These are phyloP conservation scores for Stephanocyclus meneghinianus DNA, from an alignment of 352 stramenopile genomes.

Conservation along the genomic window DNA sequence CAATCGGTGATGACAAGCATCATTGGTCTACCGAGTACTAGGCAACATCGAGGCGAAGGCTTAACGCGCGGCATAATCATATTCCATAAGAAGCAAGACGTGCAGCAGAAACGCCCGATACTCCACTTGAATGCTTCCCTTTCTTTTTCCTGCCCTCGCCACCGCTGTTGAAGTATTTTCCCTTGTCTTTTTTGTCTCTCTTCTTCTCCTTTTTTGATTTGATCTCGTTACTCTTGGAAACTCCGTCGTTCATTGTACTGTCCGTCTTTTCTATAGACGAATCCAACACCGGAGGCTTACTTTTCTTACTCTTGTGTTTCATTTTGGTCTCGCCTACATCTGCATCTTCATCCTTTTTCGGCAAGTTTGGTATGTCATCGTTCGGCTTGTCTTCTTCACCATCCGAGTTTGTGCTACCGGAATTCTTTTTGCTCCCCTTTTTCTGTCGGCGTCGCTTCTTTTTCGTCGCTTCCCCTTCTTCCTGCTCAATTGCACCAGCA, in stretches of 20 bases:
- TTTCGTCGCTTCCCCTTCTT: constrained; percentile 44
- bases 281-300: constrained; percentile 1
- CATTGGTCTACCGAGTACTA: no score
- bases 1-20: no score
- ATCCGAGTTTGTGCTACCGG: not conserved
- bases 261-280: not conserved
- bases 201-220: not conserved
- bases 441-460: constrained; percentile 61
- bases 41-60: no score
- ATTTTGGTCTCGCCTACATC: constrained; percentile 10
- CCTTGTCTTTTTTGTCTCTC: constrained; percentile 17
- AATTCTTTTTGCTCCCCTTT: constrained; percentile 47
- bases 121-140: constrained; percentile 36
- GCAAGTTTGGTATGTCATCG: not conserved
- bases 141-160: constrained; percentile 55
- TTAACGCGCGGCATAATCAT: not conserved
- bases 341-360: not conserved
- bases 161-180: constrained; percentile 20
- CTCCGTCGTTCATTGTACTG: constrained; percentile 13
- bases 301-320: constrained; percentile 1
- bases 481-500: constrained; percentile 3
- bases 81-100: constrained; percentile 74
- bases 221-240: not conserved
- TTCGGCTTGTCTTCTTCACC: not conserved
- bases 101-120: constrained; percentile 64